These are phyloP conservation scores for Hypoxylon rickii DNA, from an alignment of 495 filamentous ascomycete species.

Conservation along the genomic window DNA sequence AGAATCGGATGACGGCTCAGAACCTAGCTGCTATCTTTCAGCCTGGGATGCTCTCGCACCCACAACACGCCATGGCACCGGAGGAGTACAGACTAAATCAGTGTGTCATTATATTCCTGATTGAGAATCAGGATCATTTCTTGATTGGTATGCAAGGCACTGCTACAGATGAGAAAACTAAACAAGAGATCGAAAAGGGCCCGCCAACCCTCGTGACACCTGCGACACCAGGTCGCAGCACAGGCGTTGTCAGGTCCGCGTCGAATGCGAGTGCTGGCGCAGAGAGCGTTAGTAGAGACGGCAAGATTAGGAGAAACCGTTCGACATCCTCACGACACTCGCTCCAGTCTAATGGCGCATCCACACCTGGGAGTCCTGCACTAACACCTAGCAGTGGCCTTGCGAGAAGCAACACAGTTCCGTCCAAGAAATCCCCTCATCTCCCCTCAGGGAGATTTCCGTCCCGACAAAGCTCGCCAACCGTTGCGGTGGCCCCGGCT, in stretches of 20 bases:
- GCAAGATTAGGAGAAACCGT: slow-evolving; percentile 79
- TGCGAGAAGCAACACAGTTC: slow-evolving; percentile 90
- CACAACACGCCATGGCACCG: slow-evolving; percentile 91
- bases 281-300: slow-evolving; percentile 80
- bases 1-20: slow-evolving; percentile 93
- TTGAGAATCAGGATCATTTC: slow-evolving; percentile 93
- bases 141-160: slow-evolving; percentile 94
- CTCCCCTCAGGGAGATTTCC: slow-evolving; percentile 60
- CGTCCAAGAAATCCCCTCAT: slow-evolving; percentile 86
- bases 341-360: slow-evolving; percentile 67
- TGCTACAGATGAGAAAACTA: slow-evolving; percentile 82
- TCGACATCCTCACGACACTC: slow-evolving; percentile 72
- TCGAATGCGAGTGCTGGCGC: slow-evolving; percentile 87
- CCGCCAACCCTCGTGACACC: slow-evolving; percentile 61
- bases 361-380: slow-evolving; percentile 73
- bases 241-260: slow-evolving; percentile 69
- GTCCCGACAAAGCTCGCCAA: slow-evolving; percentile 49
- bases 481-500: slow-evolving; percentile 27
- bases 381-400: slow-evolving; percentile 65
- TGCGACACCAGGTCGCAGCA: slow-evolving; percentile 54
- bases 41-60: slow-evolving; percentile 92
- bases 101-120: slow-evolving; percentile 95
- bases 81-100: slow-evolving; percentile 93
- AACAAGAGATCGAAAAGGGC: slow-evolving; percentile 78
- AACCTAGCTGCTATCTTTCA: slow-evolving; percentile 99